Percentiles rank a stretch among this genome's conserved stretches.
phyloP scores from a whole-genome alignment of 371 early-diverging fungal species.

The Apophysomyces ossiformis region DNA sequence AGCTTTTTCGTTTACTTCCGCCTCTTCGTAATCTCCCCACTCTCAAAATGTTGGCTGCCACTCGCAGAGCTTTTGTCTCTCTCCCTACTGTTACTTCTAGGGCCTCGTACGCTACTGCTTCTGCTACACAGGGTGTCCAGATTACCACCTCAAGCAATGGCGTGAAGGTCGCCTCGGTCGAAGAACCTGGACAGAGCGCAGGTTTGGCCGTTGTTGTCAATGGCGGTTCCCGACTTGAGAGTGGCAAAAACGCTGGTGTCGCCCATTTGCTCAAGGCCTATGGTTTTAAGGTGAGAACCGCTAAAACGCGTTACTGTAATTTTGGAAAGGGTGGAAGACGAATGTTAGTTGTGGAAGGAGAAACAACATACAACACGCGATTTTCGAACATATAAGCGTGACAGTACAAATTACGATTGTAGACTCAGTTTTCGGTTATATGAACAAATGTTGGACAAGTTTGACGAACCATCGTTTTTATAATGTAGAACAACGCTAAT shows the following conservation, averaged over 20 bases:
- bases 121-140: constrained; percentile 42
- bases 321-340: neutral
- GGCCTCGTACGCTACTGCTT: constrained; percentile 63
- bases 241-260: constrained; percentile 71
- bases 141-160: constrained; percentile 58
- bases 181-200: constrained; percentile 73
- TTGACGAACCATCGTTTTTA: neutral
- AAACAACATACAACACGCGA: constrained; percentile 10
- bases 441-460: neutral
- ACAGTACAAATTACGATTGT: neutral
- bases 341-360: neutral
- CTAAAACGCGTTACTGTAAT: neutral
- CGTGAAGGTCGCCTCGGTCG: constrained; percentile 62
- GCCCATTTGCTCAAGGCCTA: constrained; percentile 92
- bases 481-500: constrained; percentile 70
- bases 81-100: constrained; percentile 56
- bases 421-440: neutral
- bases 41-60: constrained; percentile 62
- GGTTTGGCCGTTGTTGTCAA: constrained; percentile 87
- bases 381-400: constrained; percentile 2
- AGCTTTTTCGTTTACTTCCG: constrained; percentile 5
- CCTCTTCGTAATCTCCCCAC: constrained; percentile 26
- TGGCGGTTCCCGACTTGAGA: constrained; percentile 90
- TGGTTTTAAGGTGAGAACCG: constrained; percentile 81
- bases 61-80: constrained; percentile 66